A percentile compares a stretch with the other conserved stretches of the same genome.
phyloP scores from a whole-genome alignment of 441 rosid genomes.

The Arabidopsis hybrid region DNA sequence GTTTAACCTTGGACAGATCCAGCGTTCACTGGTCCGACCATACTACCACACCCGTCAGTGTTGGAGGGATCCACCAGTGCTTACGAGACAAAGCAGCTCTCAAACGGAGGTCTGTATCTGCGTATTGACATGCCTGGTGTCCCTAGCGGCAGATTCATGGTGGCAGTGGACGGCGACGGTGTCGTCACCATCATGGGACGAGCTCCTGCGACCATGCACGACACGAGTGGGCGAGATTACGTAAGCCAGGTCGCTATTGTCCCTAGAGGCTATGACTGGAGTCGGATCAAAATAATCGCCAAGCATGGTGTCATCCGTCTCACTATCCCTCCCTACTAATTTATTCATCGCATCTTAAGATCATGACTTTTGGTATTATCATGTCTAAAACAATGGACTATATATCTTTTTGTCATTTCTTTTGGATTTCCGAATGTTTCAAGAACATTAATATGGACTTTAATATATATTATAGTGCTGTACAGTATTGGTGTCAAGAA shows the following conservation, averaged over 20 bases:
- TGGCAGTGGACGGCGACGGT: constrained; percentile 17
- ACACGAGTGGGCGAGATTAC: constrained; percentile 37
- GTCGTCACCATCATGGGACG: constrained; percentile 21
- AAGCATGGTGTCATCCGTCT: constrained; percentile 41
- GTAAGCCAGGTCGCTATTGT: constrained; percentile 28
- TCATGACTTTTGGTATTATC: neutral
- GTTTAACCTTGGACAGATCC: constrained; percentile 31
- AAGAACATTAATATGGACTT: neutral
- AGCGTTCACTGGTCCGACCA: constrained; percentile 24
- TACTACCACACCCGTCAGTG: constrained; percentile 33
- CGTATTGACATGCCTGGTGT: constrained; percentile 48
- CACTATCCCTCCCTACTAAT: constrained; percentile 20
- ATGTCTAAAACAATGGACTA: neutral
- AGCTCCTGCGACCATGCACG: constrained; percentile 23
- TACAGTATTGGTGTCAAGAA: too few species aligned
- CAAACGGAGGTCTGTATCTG: constrained; percentile 34
- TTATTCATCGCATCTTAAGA: neutral
- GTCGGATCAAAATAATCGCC: constrained; percentile 17
- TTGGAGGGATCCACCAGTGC: constrained; percentile 28
- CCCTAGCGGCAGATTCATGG: neutral
- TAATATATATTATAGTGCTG: neutral
- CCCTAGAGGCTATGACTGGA: constrained; percentile 16
- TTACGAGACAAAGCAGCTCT: constrained; percentile 32
- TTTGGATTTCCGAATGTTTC: neutral
- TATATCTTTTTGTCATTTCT: neutral